Base-by-base conservation (phyloP, 2,329 filamentous ascomycete species). In the Phialophora macrospora region DNA sequence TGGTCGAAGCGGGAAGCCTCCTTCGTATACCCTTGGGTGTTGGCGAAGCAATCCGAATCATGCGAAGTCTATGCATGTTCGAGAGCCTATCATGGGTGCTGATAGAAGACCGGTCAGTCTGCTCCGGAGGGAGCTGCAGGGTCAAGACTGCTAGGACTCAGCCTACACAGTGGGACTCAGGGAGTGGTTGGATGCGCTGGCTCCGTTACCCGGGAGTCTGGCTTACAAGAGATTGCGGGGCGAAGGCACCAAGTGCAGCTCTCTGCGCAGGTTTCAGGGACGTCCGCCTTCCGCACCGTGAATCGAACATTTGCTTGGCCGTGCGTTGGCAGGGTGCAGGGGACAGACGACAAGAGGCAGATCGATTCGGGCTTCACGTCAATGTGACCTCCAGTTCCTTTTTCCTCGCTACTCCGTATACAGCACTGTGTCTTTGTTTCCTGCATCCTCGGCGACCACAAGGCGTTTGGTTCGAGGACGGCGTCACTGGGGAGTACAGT, bases 21-120 rank as follows among this genome's bases (percentile, higher is more conserved):
- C 52, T 32, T 30, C 52, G 48, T 49, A 20, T 49, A 5, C 22
- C 14, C 17, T n/a, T 4, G n/a, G 7, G 24, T 24, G 44, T 46
- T 26, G 56, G 46, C 30, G 38, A 59, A 41, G 56, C 41, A 59
- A 59, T 46, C 41, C 58, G 46, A 52, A 60, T 30, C 24, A 20
- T 41, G 58, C 51, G 46, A 60, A 51, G 22, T 60, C 38, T n/a
- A n/a, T 32, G 56, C 41, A 22, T 7, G 20, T 38, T 26, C 17
- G 48, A 24, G 7, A 9, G n/a, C 28, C 57, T 51, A 22, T 52
- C 26, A 22, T 11, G 22, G 6, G 6, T 12, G 9, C 17, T 30
- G 11, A 41, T 49, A 34, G 48, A 17, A 44, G 44, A 22, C 28
- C 28, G 48, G 28, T 60, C 52, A 17, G 17, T 32, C 9, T 51